These are phyloP conservation scores for Penicillium waksmanii DNA, from an alignment of 495 filamentous ascomycete genomes.

Conservation along the genomic window DNA sequence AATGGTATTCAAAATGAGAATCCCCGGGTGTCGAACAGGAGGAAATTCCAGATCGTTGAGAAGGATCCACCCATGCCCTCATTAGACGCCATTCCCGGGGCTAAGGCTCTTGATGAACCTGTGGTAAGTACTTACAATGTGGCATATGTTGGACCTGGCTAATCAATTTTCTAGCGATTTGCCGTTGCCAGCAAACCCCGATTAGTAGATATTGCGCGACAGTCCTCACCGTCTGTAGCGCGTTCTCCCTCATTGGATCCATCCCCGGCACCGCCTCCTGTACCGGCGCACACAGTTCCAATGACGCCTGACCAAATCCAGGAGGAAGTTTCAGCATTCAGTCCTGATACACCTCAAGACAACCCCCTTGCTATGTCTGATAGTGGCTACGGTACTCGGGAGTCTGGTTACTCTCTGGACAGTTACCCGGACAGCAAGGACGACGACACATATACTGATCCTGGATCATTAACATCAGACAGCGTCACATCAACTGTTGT, in stretches of 20 bases:
- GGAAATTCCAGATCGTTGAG: conserved; percentile 49
- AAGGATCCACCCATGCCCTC: conserved; percentile 40
- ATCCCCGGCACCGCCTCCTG: conserved; percentile 23
- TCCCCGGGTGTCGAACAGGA: conserved; percentile 37
- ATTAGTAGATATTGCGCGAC: conserved; percentile 45
- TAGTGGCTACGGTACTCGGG: conserved; percentile 42
- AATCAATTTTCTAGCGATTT: conserved; percentile 34
- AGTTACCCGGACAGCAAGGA: conserved; percentile 33
- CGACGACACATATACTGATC: conserved; percentile 35
- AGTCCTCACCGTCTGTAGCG: conserved; percentile 34
- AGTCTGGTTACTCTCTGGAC: conserved; percentile 33
- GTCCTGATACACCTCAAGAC: conserved; percentile 49
- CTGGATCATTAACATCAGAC: conserved; percentile 37
- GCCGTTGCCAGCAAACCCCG: conserved; percentile 50
- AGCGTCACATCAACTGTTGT: conserved; percentile 35
- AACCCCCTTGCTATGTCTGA: conserved; percentile 45
- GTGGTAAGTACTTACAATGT: conserved; percentile 28
- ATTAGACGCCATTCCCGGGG: conserved; percentile 30
- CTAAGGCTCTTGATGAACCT: conserved; percentile 35
- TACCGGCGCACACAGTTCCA: conserved; percentile 30
- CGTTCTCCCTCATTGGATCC: conserved; percentile 22
- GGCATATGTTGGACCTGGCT: background rate
- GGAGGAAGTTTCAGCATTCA: conserved; percentile 51
- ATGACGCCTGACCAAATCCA: conserved; percentile 46
- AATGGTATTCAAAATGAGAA: conserved; percentile 27